These are phyloP conservation scores for Schizonepeta tenuifolia DNA, from an alignment of 257 asterid species.

Conservation along the genomic window DNA sequence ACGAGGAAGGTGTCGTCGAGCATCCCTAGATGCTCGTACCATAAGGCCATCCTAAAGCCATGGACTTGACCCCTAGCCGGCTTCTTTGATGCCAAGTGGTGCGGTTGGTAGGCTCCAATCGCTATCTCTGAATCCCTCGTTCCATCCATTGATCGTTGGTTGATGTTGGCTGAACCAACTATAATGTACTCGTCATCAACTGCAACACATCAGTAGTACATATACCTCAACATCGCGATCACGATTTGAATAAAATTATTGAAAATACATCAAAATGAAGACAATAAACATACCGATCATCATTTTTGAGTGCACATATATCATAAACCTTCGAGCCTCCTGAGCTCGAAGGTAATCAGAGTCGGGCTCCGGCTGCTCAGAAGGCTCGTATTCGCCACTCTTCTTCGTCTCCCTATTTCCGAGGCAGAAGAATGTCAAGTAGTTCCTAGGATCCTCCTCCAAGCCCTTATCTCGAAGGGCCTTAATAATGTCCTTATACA, in stretches of 20 bases:
- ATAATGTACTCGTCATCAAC: slow-evolving; percentile 93
- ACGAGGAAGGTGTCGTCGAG: slow-evolving; percentile 65
- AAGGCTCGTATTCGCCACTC: slow-evolving; percentile 76
- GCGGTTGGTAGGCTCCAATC: slow-evolving; percentile 85
- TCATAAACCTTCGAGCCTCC: slow-evolving; percentile 88
- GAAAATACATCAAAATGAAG: background rate
- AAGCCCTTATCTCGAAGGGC: slow-evolving; percentile 68
- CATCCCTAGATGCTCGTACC: slow-evolving; percentile 95
- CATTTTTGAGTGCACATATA: slow-evolving; percentile 92
- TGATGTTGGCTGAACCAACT: slow-evolving; percentile 90
- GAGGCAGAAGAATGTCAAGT: slow-evolving; percentile 79
- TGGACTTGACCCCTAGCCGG: slow-evolving; percentile 87
- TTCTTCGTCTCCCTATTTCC: slow-evolving; percentile 81
- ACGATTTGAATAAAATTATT: background rate
- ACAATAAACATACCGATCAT: slow-evolving; percentile 65
- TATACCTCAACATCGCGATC: background rate
- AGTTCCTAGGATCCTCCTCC: slow-evolving; percentile 75
- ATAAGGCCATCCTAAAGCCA: slow-evolving; percentile 83
- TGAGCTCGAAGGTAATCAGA: slow-evolving; percentile 72
- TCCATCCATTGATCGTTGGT: slow-evolving; percentile 96
- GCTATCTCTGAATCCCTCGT: slow-evolving; percentile 90
- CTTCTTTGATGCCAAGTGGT: slow-evolving; percentile 54
- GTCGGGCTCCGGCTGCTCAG: slow-evolving; percentile 72
- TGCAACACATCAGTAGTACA: slow-evolving; percentile 31
- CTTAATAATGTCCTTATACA: slow-evolving; percentile 69